These are phyloP conservation scores for Penicillium sp. DNA, from an alignment of 2,329 filamentous ascomycete genomes.

Conservation along the genomic window DNA sequence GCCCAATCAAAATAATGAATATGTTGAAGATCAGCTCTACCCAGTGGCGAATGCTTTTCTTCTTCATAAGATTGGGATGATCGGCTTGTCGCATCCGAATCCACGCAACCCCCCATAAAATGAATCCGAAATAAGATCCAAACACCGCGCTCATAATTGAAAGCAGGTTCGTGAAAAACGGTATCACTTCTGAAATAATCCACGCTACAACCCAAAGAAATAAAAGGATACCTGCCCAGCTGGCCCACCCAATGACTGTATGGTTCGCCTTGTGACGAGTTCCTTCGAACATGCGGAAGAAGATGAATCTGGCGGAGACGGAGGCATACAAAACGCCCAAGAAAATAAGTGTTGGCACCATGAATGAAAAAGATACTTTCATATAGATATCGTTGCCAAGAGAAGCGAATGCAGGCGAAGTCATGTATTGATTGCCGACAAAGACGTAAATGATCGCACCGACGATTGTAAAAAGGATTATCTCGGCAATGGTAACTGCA, in stretches of 20 bases:
- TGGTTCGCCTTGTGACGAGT: constrained; percentile 79
- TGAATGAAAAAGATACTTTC: constrained; percentile 89
- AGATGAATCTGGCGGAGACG: constrained; percentile 84
- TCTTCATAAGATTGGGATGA: constrained; percentile 41
- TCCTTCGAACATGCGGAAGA: constrained; percentile 85
- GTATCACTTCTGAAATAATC: constrained; percentile 88
- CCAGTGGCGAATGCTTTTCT: constrained; percentile 47
- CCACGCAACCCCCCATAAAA: constrained; percentile 68
- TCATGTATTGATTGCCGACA: constrained; percentile 87
- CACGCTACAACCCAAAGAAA: constrained; percentile 76
- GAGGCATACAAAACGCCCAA: constrained; percentile 87
- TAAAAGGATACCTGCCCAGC: constrained; percentile 74
- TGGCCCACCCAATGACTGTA: constrained; percentile 77
- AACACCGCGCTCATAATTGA: constrained; percentile 70
- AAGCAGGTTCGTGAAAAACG: constrained; percentile 78
- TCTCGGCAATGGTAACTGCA: constrained; percentile 84
- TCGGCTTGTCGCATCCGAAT: constrained; percentile 46
- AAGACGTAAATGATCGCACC: constrained; percentile 83
- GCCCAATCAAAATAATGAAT: constrained; percentile 71
- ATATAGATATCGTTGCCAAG: constrained; percentile 74
- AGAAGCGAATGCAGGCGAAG: constrained; percentile 82
- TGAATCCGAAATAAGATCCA: constrained; percentile 79
- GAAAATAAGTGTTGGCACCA: constrained; percentile 93
- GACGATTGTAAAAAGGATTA: constrained; percentile 82
- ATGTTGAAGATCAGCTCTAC: constrained; percentile 64